phyloP scores from a whole-genome alignment of 805 yeast species.

The Saccharomycopsis oosterbeekiorum region DNA sequence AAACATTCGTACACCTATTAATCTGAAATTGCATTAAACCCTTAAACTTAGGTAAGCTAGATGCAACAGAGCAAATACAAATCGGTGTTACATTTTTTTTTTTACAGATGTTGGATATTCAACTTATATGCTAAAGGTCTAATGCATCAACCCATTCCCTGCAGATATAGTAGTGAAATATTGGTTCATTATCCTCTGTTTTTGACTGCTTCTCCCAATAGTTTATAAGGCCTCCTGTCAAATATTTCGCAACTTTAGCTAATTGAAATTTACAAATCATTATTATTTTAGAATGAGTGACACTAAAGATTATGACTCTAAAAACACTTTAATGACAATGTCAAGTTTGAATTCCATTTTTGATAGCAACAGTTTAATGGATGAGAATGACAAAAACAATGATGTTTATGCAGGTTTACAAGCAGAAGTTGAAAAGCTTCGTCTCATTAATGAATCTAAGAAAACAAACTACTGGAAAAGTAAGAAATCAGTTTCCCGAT shows the following conservation, averaged over 20 bases:
- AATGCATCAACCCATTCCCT: no score
- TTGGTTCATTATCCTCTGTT: no score
- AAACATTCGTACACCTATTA: not conserved
- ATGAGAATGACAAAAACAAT: slow-evolving; percentile 10
- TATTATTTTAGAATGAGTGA: not conserved
- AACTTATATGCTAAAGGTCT: no score
- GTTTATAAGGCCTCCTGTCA: no score
- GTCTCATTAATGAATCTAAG: not conserved
- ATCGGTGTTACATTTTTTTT: no score
- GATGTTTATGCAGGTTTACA: slow-evolving; percentile 9
- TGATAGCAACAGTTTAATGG: slow-evolving; percentile 10
- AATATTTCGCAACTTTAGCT: no score
- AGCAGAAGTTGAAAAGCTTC: slow-evolving; percentile 10
- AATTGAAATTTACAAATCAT: no score
- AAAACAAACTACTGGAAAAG: not conserved
- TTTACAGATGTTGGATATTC: no score
- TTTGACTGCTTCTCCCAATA: no score
- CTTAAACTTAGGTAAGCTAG: not conserved
- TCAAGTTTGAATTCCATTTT: slow-evolving; percentile 14
- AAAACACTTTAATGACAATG: not conserved
- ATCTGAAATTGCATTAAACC: not conserved
- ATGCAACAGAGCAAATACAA: not conserved
- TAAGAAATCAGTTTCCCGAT: not conserved
- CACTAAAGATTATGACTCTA: not conserved
- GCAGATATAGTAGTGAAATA: no score